Conservation (phyloP, 225 moss, liverwort and hornwort genomes). For the Polytrichum commune region DNA sequence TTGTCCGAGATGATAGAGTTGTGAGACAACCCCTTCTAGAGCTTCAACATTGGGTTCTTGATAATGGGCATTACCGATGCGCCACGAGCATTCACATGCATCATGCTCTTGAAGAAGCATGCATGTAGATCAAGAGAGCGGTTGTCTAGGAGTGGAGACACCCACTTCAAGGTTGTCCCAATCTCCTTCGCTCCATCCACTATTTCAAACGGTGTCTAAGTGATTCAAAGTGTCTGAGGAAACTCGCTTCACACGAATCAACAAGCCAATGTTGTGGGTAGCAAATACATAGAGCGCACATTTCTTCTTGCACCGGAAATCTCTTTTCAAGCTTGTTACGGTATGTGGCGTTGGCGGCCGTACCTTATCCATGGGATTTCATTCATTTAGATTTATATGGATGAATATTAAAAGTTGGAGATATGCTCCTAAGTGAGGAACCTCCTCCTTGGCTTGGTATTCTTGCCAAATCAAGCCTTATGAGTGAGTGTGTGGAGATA, state of each 20-base stretch:
- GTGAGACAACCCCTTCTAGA: neutral
- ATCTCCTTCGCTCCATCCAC: neutral
- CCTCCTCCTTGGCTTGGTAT: too few species aligned
- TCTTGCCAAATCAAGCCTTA: too few species aligned
- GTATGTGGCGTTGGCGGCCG: too few species aligned
- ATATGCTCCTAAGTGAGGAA: too few species aligned
- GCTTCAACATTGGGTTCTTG: neutral
- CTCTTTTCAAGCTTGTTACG: neutral
- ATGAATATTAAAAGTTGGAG: too few species aligned
- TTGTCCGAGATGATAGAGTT: neutral
- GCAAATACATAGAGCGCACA: too few species aligned
- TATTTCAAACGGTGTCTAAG: neutral
- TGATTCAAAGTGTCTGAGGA: too few species aligned
- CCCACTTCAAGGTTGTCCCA: neutral
- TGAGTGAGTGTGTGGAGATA: too few species aligned
- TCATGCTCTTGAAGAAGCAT: neutral
- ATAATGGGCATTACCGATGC: neutral
- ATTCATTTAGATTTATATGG: too few species aligned
- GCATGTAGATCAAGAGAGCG: neutral
- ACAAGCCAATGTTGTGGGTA: too few species aligned
- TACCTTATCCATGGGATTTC: too few species aligned
- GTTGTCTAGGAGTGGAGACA: neutral
- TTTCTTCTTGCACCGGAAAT: neutral
- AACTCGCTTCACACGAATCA: too few species aligned
- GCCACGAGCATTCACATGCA: neutral